Evolutionary conservation across 176 grass and related monocot genomes (phyloP).

Genomic region (Bonia amplexicaulis): DNA sequence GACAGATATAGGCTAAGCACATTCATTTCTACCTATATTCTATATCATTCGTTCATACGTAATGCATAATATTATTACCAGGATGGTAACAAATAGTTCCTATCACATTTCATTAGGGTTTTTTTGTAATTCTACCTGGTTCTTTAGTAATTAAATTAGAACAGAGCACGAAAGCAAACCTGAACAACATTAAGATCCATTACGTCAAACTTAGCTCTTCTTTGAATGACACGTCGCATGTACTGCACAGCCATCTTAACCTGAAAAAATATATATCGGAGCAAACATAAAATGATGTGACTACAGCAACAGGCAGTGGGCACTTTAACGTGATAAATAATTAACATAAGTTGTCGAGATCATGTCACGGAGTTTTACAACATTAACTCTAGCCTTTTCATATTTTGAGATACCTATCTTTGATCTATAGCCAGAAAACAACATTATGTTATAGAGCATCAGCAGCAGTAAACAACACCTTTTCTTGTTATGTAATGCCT

Average conservation of each 20-base stretch:
- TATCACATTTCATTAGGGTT: neutral
- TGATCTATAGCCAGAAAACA: neutral
- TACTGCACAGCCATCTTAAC: conserved; percentile 93
- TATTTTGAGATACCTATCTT: neutral
- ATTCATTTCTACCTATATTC: neutral
- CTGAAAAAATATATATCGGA: conserved; percentile 33
- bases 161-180: conserved; percentile 38
- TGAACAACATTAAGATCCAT: conserved; percentile 94
- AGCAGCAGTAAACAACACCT: neutral
- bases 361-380: neutral
- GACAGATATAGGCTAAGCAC: neutral
- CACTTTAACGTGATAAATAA: neutral
- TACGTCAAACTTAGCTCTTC: conserved; percentile 96
- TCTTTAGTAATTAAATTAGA: neutral
- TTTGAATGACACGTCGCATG: conserved; percentile 94
- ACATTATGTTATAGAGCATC: conserved; percentile 6
- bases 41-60: neutral
- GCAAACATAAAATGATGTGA: conserved; percentile 15
- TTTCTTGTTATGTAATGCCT: neutral
- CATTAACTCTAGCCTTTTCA: neutral
- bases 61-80: neutral
- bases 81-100: neutral
- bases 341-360: neutral
- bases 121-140: neutral
- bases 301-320: neutral